Conservation (phyloP, 2,329 filamentous ascomycete species). For the Parastagonospora avenae region DNA sequence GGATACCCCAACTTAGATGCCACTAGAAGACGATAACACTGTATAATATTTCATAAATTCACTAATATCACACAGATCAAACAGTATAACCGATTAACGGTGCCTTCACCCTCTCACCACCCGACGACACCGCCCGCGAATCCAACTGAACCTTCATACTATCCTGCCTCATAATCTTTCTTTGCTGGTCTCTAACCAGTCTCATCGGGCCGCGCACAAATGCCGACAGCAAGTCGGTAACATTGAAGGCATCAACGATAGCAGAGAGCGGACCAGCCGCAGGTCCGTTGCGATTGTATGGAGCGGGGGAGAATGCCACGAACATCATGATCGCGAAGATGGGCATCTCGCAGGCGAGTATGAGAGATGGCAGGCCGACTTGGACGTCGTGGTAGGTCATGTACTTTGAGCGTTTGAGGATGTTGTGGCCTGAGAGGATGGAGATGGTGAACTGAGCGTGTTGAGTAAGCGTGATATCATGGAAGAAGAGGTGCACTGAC, state of each 20-base stretch:
- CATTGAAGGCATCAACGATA: conserved; percentile 33
- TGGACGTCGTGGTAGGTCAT: conserved; percentile 38
- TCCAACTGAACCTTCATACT: conserved; percentile 17
- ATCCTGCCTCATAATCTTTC: conserved; percentile 25
- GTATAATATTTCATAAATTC: too few species aligned
- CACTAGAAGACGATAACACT: too few species aligned
- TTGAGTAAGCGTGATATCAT: neutral
- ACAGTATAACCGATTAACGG: neutral
- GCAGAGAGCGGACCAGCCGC: conserved; percentile 26
- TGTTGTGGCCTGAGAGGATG: conserved; percentile 30
- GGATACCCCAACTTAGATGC: too few species aligned
- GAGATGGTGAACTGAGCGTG: conserved; percentile 30
- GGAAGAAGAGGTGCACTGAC: neutral
- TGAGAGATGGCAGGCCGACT: conserved; percentile 30
- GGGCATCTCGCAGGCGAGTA: conserved; percentile 41
- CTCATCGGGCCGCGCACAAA: conserved; percentile 40
- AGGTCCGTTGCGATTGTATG: conserved; percentile 21
- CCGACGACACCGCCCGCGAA: neutral
- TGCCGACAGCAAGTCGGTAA: conserved; percentile 31
- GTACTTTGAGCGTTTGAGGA: conserved; percentile 30
- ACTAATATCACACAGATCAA: too few species aligned
- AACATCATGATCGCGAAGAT: conserved; percentile 34
- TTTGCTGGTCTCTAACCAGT: conserved; percentile 34
- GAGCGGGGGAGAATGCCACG: conserved; percentile 31
- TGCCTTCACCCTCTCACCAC: neutral